Evolutionary conservation across 179 eudicot species (phyloP), one percentile per base, ranked within the genome.

Genomic region (Nepenthes alata): DNA sequence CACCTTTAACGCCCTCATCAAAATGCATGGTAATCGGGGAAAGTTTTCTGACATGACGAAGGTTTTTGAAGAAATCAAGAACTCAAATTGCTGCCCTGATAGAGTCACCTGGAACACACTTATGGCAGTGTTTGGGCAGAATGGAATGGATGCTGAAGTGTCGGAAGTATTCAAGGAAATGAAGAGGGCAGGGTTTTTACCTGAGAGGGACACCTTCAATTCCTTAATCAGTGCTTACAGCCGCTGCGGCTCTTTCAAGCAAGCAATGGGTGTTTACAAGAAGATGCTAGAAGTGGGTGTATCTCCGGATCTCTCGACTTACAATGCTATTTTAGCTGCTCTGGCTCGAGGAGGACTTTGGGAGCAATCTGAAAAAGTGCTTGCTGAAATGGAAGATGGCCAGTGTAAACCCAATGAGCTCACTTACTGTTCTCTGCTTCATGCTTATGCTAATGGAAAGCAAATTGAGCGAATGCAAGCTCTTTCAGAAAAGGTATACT

Each of bases 91-190:
- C 74, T 58, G 69, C 35, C 89, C 96, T 3, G 98, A 91, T 78
- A 81, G 81, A 61, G 96, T 87, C 47, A 89, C 98, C 53, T 91
- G 98, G 98, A 91, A 86, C 75, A 79, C 91, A 6, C 87, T 91
- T 57, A 70, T 89, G 71, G 79, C 95, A 2, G 90, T 89, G 66
- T 89, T 89, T 77, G 98, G 95, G 62, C 88, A 83, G 77, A 91
- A 84, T 63, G 89, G 93, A 55, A 84, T 91, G 96, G 88, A 75
- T 66, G 66, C 83, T 7, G 95, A 91, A 70, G 83, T 91, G 11
- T 78, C 85, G 0, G 81, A 78, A 57, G 77, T 89, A 48, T 86
- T 91, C 70, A 71, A 67, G 68, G 98, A 91, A 62, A 86, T 89
- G 96, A 89, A 91, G 67, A 77, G 85, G 64, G 85, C 85, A 36